These are phyloP conservation scores for Acacia confusa DNA, from an alignment of 306 rosid genomes.

Conservation along the genomic window DNA sequence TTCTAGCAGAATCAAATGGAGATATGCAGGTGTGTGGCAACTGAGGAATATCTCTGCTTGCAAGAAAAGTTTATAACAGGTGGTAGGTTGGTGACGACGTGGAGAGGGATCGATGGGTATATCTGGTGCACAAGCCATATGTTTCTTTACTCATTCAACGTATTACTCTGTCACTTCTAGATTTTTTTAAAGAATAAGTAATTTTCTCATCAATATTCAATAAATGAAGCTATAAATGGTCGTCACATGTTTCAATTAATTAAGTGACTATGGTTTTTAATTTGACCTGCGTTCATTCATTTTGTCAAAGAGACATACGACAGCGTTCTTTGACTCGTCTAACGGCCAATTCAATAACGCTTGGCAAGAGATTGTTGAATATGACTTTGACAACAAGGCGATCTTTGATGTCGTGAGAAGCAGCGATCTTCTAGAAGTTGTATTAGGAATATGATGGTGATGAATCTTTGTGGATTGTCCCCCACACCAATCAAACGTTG, in stretches of 20 bases:
- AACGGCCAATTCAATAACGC: not conserved
- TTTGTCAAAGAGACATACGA: not conserved
- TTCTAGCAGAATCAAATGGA: not conserved
- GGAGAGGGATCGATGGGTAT: constrained; percentile 21
- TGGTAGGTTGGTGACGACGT: not conserved
- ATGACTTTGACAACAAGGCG: constrained; percentile 4
- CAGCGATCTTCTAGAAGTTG: not conserved
- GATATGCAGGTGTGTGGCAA: not conserved
- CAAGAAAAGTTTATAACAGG: constrained; percentile 38
- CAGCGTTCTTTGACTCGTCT: not conserved
- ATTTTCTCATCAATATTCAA: not conserved
- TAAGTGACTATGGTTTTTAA: not conserved
- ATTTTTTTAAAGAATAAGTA: not conserved
- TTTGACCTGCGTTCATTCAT: not conserved
- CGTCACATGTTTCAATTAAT: not conserved
- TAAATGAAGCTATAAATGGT: not conserved
- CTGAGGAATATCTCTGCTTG: constrained; percentile 15
- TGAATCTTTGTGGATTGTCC: not conserved
- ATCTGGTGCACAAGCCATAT: constrained; percentile 36
- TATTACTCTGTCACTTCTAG: not conserved
- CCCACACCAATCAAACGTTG: not conserved
- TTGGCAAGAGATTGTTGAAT: not conserved
- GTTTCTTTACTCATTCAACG: constrained; percentile 28
- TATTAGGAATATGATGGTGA: not conserved
- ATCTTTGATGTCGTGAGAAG: not conserved